Base-by-base conservation (phyloP, 371 early-diverging fungal genomes). In the Cokeromyces recurvatus region DNA sequence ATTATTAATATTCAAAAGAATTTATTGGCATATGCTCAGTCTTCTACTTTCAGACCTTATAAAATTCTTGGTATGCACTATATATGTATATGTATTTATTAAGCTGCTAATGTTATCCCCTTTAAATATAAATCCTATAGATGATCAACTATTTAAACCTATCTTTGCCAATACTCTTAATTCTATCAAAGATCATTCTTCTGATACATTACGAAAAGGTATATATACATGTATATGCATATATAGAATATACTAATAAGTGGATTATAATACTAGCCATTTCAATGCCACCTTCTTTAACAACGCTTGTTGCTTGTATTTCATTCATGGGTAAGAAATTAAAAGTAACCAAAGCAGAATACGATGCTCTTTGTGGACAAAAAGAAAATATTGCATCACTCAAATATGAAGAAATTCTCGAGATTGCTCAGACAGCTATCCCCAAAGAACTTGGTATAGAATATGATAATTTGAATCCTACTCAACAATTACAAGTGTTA, bases 11-110 rank as follows among this genome's bases (percentile, higher is more conserved):
- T 59, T 42, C 42, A 29, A 22, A 59, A 55, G 14, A 51, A 73
- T 42, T 47, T 80, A 16, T 38, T 80, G 41, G 69, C 75, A 0
- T 80, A 80, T 46, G 60, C 60, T 17, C 34, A 32, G 7, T 32
- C 40, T 56, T 74, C 52, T 62, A 80, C 49, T 41, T 55, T 65
- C 39, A 51, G 62, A 55, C 29, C 29, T 29, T 29, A 29, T 11
- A 1, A 54, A 45, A 48, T 61, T 53, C 38, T 46, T 64, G 42
- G 66, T 59, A 53, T 14, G 58, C 61, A 50, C 4, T 17, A 1
- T 1, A 43, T 14, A 22, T 8, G 14, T 21, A 21, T 19, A 29
- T 19, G n/a, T 9, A 23, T 24, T 21, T 7, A 46, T 25, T n/a
- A 16, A 16, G 16, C 16, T 23, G n/a, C n/a, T n/a, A n/a, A n/a